These are phyloP conservation scores for Penstemon eatonii DNA, from an alignment of 257 asterid genomes.

Conservation along the genomic window DNA sequence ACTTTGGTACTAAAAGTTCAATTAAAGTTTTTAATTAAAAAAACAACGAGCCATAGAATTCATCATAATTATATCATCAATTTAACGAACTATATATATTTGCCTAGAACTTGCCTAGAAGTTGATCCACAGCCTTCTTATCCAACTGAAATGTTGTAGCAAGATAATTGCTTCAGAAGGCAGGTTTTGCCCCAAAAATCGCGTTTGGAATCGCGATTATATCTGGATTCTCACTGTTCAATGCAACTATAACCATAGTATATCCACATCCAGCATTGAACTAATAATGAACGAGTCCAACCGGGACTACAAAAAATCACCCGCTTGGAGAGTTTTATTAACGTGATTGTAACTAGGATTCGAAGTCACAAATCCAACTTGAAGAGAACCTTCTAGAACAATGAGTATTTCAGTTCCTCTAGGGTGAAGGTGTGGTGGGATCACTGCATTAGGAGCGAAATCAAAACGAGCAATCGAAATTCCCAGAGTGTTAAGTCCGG, in stretches of 20 bases:
- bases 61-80: too few species aligned
- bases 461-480: constrained; percentile 22
- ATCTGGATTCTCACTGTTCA: constrained; percentile 36
- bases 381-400: constrained; percentile 25
- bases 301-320: constrained; percentile 26
- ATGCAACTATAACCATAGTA: constrained; percentile 4
- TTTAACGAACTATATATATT: too few species aligned
- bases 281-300: constrained; percentile 32
- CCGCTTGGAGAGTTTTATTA: constrained; percentile 17
- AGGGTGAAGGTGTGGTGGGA: constrained; percentile 28
- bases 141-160: constrained; percentile 25
- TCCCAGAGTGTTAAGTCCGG: constrained; percentile 30
- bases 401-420: constrained; percentile 19
- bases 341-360: constrained; percentile 6
- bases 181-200: constrained; percentile 32
- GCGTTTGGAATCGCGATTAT: background rate
- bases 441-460: constrained; percentile 6
- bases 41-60: too few species aligned
- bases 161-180: constrained; percentile 18
- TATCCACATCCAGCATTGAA: background rate
- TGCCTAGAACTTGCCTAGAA: constrained; percentile 25
- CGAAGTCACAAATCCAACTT: constrained; percentile 27
- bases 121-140: constrained; percentile 14
- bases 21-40: too few species aligned
- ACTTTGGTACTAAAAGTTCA: too few species aligned